These are phyloP conservation scores for Lotmaria passim DNA, from an alignment of 208 protist genomes.

Conservation along the genomic window DNA sequence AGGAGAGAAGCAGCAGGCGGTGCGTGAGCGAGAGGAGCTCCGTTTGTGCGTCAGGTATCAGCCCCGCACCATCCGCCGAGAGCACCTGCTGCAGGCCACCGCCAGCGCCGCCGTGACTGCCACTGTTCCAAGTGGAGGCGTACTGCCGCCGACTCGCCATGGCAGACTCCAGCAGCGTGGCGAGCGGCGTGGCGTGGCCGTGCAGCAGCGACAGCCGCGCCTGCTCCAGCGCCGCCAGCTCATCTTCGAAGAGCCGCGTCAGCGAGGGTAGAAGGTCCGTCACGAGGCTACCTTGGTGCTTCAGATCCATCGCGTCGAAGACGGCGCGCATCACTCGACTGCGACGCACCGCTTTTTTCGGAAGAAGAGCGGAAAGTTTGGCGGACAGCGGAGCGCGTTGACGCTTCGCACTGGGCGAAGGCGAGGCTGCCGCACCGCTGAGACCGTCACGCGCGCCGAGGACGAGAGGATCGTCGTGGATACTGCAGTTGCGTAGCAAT, in stretches of 20 bases:
- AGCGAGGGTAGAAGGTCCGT: slow-evolving; percentile 42
- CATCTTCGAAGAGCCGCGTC: slow-evolving; percentile 52
- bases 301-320: slow-evolving; percentile 69
- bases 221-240: slow-evolving; percentile 41
- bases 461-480: slow-evolving; percentile 2
- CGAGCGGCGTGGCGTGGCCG: not conserved
- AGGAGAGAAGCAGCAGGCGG: slow-evolving; percentile 43
- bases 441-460: not conserved
- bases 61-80: slow-evolving; percentile 3
- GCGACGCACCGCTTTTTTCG: slow-evolving; percentile 35
- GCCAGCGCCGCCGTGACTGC: no score
- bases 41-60: not conserved
- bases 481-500: not conserved
- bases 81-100: not conserved
- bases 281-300: slow-evolving; percentile 41
- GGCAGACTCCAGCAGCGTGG: slow-evolving; percentile 18
- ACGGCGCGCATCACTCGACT: slow-evolving; percentile 60
- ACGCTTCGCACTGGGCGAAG: not conserved
- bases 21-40: slow-evolving; percentile 17
- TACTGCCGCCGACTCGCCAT: slow-evolving; percentile 14
- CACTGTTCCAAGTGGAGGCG: slow-evolving; percentile 5
- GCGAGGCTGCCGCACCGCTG: no score
- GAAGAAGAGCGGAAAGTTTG: slow-evolving; percentile 22
- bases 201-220: slow-evolving; percentile 5
- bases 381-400: slow-evolving; percentile 16